Conservation (phyloP, 352 stramenopile species). For the Phytopythium mirpurense region DNA sequence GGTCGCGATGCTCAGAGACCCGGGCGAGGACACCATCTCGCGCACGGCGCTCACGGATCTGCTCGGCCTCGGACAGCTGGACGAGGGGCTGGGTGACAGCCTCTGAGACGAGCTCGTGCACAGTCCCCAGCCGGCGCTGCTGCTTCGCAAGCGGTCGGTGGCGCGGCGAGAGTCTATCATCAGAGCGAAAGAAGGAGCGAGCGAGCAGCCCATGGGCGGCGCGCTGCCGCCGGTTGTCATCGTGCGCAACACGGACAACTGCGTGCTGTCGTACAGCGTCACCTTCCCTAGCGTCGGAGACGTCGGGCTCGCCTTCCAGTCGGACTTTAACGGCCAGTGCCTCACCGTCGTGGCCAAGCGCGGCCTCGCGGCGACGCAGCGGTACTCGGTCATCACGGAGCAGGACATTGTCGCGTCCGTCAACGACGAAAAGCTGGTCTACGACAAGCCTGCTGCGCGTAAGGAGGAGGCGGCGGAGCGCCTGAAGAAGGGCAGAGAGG, state of each 20-base stretch:
- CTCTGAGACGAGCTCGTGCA: slow-evolving; percentile 45
- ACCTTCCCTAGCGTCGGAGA: slow-evolving; percentile 38
- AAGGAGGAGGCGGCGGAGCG: slow-evolving; percentile 30
- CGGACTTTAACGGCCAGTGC: slow-evolving; percentile 52
- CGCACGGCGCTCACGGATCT: slow-evolving; percentile 41
- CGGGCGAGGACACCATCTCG: slow-evolving; percentile 26
- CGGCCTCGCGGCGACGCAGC: slow-evolving; percentile 28
- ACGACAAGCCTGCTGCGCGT: slow-evolving; percentile 15
- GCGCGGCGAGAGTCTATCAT: slow-evolving; percentile 17
- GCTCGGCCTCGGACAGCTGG: slow-evolving; percentile 30
- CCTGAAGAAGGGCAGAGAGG: slow-evolving; percentile 17
- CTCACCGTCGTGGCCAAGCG: slow-evolving; percentile 31
- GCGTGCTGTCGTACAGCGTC: slow-evolving; percentile 57
- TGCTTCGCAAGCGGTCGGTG: slow-evolving; percentile 16
- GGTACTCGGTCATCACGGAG: slow-evolving; percentile 37
- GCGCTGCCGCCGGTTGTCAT: slow-evolving; percentile 38
- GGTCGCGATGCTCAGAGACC: slow-evolving; percentile 27
- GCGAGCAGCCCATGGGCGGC: too few species aligned
- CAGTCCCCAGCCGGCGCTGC: slow-evolving; percentile 34
- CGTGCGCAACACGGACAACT: slow-evolving; percentile 47
- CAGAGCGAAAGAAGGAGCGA: too few species aligned
- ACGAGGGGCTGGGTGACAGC: slow-evolving; percentile 32
- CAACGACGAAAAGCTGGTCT: slow-evolving; percentile 20
- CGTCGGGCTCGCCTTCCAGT: slow-evolving; percentile 37
- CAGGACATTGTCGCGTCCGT: slow-evolving; percentile 55